These are phyloP conservation scores for Scutellaria galericulata DNA, from an alignment of 257 asterid species.

Conservation along the genomic window DNA sequence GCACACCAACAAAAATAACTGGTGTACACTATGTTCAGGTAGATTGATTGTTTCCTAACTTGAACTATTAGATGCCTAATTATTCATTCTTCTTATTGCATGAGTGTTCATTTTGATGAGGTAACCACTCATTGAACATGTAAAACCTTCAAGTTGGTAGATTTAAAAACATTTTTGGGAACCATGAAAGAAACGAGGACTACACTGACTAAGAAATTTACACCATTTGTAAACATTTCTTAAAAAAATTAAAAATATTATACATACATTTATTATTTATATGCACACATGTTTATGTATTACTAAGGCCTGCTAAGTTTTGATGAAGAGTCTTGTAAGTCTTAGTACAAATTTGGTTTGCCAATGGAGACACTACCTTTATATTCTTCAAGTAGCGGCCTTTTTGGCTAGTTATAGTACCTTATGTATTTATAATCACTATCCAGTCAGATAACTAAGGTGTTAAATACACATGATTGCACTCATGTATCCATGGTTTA, in stretches of 20 bases:
- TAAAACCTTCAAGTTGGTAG: neutral
- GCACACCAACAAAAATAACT: slow-evolving; percentile 86
- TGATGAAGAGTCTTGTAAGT: slow-evolving; percentile 4
- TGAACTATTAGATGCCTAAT: slow-evolving; percentile 5
- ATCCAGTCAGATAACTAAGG: neutral
- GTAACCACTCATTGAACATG: neutral
- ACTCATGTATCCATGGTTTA: neutral
- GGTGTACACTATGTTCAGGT: slow-evolving; percentile 99
- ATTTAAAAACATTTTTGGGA: neutral
- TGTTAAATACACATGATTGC: slow-evolving; percentile 6
- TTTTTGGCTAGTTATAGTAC: slow-evolving; percentile 11
- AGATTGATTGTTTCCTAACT: slow-evolving; percentile 35
- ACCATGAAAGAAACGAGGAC: neutral
- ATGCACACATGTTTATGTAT: neutral
- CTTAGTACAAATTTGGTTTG: neutral
- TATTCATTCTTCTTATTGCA: neutral
- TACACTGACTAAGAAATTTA: neutral
- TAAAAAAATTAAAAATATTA: neutral
- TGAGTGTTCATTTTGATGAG: neutral
- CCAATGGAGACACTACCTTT: neutral
- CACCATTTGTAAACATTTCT: neutral
- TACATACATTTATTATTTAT: neutral
- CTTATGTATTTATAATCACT: neutral
- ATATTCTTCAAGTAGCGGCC: neutral
- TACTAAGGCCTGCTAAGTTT: neutral